A percentile compares a stretch with the other conserved stretches of the same genome.
These are phyloP conservation scores for Phytophthora fragariae DNA, from an alignment of 352 stramenopile genomes.

Conservation along the genomic window DNA sequence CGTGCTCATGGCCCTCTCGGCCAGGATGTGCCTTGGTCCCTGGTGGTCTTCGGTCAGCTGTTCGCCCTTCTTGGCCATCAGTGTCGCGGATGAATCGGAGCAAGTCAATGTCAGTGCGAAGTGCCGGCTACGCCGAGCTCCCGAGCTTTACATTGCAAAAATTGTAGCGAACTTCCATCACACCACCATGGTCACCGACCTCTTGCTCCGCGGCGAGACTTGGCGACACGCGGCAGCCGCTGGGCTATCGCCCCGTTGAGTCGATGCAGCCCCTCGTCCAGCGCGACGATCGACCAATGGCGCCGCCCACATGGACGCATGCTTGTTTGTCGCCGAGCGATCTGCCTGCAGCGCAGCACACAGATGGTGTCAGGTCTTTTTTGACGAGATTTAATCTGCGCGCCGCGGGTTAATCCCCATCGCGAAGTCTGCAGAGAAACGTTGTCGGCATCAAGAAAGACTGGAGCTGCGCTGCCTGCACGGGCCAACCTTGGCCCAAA, in stretches of 20 bases:
- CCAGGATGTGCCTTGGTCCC: background rate
- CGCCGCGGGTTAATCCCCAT: slow-evolving; percentile 17
- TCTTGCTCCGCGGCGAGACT: background rate
- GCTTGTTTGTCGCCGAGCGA: background rate
- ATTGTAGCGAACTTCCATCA: no score
- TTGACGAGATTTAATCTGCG: slow-evolving; percentile 34
- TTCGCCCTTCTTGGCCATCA: background rate
- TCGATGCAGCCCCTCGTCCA: background rate
- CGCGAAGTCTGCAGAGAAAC: slow-evolving; percentile 23
- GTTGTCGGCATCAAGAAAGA: background rate
- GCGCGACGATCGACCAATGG: background rate
- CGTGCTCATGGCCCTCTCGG: background rate
- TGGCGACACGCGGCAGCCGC: background rate
- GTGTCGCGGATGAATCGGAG: background rate
- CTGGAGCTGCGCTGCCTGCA: background rate
- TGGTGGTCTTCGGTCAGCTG: background rate
- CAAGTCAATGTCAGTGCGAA: background rate
- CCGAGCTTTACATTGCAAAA: no score
- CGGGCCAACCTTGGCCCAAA: slow-evolving; percentile 1
- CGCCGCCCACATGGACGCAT: no score
- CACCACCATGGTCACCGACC: background rate
- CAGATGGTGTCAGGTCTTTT: slow-evolving; percentile 23
- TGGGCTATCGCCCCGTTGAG: background rate
- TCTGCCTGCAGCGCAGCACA: background rate
- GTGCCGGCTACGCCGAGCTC: no score